A percentile compares a stretch with the other conserved stretches of the same genome.
These are phyloP conservation scores for Hanseniaspora nectarophila DNA, from an alignment of 805 yeast species.

Conservation along the genomic window DNA sequence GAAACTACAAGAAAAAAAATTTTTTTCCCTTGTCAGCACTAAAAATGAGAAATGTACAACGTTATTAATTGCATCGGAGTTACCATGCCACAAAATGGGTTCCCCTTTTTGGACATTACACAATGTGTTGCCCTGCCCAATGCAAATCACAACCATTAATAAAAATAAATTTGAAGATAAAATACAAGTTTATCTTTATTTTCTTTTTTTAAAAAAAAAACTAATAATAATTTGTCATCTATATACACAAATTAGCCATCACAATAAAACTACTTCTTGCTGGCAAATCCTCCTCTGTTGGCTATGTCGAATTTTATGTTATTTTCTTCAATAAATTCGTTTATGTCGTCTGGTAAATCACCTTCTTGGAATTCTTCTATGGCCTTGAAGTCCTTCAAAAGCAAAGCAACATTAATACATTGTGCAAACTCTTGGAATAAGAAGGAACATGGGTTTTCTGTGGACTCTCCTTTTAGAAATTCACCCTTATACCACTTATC, in stretches of 20 bases:
- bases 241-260: background rate
- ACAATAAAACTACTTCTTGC: background rate
- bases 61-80: too few species aligned
- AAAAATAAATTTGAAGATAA: too few species aligned
- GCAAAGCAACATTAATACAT: slow-evolving; percentile 67
- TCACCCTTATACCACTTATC: slow-evolving; percentile 89
- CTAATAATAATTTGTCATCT: too few species aligned
- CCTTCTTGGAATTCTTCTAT: slow-evolving; percentile 80
- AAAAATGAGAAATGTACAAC: too few species aligned
- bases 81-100: too few species aligned
- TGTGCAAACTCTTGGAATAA: slow-evolving; percentile 78
- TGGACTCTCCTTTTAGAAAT: slow-evolving; percentile 43
- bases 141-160: background rate
- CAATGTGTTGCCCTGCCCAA: background rate
- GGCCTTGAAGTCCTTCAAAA: slow-evolving; percentile 63
- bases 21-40: too few species aligned
- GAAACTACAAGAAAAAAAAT: too few species aligned
- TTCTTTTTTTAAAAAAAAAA: too few species aligned
- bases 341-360: slow-evolving; percentile 31
- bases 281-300: slow-evolving; percentile 12
- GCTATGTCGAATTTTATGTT: slow-evolving; percentile 10
- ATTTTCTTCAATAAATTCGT: slow-evolving; percentile 9
- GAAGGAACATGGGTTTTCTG: slow-evolving; percentile 79
- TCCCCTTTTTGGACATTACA: background rate
- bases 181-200: too few species aligned